Percentiles rank a stretch among this genome's conserved stretches.
phyloP scores from a whole-genome alignment of 345 rosid genomes.

The Citrus australasica region DNA sequence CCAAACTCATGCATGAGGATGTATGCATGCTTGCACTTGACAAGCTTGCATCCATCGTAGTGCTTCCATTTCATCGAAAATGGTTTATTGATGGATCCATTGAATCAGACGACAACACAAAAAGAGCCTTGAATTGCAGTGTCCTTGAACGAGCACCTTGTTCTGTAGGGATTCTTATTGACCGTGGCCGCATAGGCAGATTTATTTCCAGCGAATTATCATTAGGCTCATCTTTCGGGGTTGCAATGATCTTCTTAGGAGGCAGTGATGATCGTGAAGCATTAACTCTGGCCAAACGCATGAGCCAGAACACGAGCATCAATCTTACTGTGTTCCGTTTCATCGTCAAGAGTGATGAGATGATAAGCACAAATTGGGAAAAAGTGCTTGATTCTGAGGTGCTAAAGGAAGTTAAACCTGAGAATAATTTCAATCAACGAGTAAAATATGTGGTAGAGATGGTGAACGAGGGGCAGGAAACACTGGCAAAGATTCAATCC shows the following conservation, averaged over 20 bases:
- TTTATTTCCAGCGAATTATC: not conserved
- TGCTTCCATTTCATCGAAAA: slow-evolving; percentile 13
- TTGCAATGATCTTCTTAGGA: slow-evolving; percentile 47
- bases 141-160: slow-evolving; percentile 18
- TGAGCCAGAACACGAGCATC: slow-evolving; percentile 33
- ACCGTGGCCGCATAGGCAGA: not conserved
- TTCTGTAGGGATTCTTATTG: slow-evolving; percentile 11
- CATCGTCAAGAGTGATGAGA: slow-evolving; percentile 6
- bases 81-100: slow-evolving; percentile 12
- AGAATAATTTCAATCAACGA: not conserved
- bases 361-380: slow-evolving; percentile 27
- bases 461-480: slow-evolving; percentile 36
- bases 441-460: slow-evolving; percentile 23
- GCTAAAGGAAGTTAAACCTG: slow-evolving; percentile 29
- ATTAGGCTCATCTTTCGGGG: not conserved
- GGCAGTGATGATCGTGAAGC: slow-evolving; percentile 68
- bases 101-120: slow-evolving; percentile 7
- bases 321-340: slow-evolving; percentile 32
- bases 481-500: slow-evolving; percentile 20
- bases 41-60: not conserved
- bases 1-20: slow-evolving; percentile 8
- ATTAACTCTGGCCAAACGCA: slow-evolving; percentile 38
- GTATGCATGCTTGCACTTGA: slow-evolving; percentile 6
- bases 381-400: slow-evolving; percentile 31
- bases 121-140: slow-evolving; percentile 3